Percentiles rank a stretch among this genome's conserved stretches.
phyloP scores from a whole-genome alignment of 2,329 filamentous ascomycete species.

The Clarireedia homoeocarpa region DNA sequence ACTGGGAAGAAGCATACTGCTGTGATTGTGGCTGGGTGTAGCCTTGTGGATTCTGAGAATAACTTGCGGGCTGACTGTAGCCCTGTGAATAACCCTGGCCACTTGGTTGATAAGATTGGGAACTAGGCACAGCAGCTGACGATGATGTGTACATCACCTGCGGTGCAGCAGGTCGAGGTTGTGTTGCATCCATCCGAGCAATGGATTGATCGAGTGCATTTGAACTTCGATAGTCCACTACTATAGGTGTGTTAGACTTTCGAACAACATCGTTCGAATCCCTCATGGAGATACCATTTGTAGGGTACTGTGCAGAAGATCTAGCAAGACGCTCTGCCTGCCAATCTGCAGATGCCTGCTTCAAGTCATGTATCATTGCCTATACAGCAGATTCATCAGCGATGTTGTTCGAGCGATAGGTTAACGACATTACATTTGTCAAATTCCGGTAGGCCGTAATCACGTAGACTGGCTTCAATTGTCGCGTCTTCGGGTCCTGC shows the following conservation, averaged over 20 bases:
- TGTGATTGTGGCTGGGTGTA: slow-evolving; percentile 12
- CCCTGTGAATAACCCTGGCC: slow-evolving; percentile 20
- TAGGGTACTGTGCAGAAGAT: slow-evolving; percentile 24
- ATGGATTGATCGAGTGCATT: slow-evolving; percentile 30
- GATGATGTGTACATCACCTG: slow-evolving; percentile 18
- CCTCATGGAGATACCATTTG: slow-evolving; percentile 30
- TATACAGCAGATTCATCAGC: slow-evolving; percentile 25
- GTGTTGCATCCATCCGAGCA: slow-evolving; percentile 30
- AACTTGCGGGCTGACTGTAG: slow-evolving; percentile 16
- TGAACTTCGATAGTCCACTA: slow-evolving; percentile 26
- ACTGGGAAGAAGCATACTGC: slow-evolving; percentile 9
- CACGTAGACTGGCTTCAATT: slow-evolving; percentile 64
- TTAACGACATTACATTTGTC: slow-evolving; percentile 52
- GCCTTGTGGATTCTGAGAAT: slow-evolving; percentile 18
- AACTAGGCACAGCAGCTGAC: slow-evolving; percentile 11
- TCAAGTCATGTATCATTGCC: slow-evolving; percentile 48
- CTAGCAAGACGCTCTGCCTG: slow-evolving; percentile 29
- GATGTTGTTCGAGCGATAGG: slow-evolving; percentile 6
- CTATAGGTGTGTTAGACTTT: slow-evolving; percentile 31
- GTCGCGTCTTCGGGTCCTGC: slow-evolving; percentile 47
- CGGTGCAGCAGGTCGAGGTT: slow-evolving; percentile 13
- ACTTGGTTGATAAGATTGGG: slow-evolving; percentile 10
- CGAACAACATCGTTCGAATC: slow-evolving; percentile 27
- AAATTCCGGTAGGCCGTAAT: slow-evolving; percentile 74
- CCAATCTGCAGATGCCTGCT: slow-evolving; percentile 45